Evolutionary conservation across 2,329 filamentous ascomycete species (phyloP).

Genomic region (Fusarium pilosicola): DNA sequence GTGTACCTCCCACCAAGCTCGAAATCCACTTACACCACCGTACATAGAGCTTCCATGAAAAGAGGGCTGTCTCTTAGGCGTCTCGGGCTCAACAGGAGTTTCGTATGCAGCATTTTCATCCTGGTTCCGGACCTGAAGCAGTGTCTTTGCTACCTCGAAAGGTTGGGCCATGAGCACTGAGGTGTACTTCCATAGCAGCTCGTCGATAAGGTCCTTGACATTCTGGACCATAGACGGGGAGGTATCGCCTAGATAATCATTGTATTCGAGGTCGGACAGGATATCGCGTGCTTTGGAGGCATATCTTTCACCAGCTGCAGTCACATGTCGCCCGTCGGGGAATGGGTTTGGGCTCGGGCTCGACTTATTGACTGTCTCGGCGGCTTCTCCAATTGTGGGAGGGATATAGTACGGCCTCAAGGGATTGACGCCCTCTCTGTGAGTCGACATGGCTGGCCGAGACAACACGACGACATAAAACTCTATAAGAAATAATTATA

Average conservation of each 20-base stretch:
- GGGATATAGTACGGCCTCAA: constrained; percentile 77
- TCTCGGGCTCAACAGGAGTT: constrained; percentile 39
- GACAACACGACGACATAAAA: constrained; percentile 43
- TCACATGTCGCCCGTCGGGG: constrained; percentile 55
- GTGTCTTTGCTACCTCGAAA: constrained; percentile 95
- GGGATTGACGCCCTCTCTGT: constrained; percentile 66
- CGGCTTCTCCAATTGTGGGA: constrained; percentile 62
- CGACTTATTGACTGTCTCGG: constrained; percentile 48
- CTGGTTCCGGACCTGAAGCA: constrained; percentile 79
- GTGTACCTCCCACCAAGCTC: constrained; percentile 11
- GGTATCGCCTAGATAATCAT: constrained; percentile 81
- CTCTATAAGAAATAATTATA: constrained; percentile 20
- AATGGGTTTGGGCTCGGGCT: constrained; percentile 58
- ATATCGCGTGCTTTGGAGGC: constrained; percentile 79
- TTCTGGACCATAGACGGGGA: constrained; percentile 80
- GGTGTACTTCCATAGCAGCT: constrained; percentile 91
- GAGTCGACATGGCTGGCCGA: constrained; percentile 55
- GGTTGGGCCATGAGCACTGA: constrained; percentile 91
- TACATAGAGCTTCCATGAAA: constrained; percentile 50
- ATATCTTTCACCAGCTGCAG: constrained; percentile 47
- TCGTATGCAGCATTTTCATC: constrained; percentile 55
- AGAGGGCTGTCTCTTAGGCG: constrained; percentile 44
- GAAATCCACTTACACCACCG: constrained; percentile 48
- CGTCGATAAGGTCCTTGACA: constrained; percentile 80
- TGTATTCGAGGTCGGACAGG: constrained; percentile 91